Conservation (phyloP, 305 asterid genomes). For the Fraxinus platypoda region DNA sequence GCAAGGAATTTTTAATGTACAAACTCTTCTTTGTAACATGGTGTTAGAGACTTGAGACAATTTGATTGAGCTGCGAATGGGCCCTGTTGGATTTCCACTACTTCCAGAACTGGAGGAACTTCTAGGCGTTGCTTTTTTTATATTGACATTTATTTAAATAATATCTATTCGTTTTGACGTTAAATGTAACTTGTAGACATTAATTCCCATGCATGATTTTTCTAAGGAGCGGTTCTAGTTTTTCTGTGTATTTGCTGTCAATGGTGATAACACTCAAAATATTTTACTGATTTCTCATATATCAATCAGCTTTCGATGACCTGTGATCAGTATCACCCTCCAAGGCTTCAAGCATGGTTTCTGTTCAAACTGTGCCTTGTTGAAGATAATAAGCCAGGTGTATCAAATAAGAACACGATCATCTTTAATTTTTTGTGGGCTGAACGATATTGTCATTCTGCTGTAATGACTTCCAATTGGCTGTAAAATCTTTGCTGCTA, state of each 20-base stretch:
- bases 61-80: slow-evolving; percentile 43
- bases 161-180: slow-evolving; percentile 15
- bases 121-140: slow-evolving; percentile 4
- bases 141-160: slow-evolving; percentile 9
- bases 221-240: background rate
- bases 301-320: slow-evolving; percentile 61
- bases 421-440: background rate
- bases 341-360: slow-evolving; percentile 39
- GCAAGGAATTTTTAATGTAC: slow-evolving; percentile 37
- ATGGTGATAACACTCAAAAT: slow-evolving; percentile 16
- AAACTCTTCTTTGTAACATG: slow-evolving; percentile 30
- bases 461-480: slow-evolving; percentile 1
- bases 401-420: slow-evolving; percentile 13
- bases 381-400: slow-evolving; percentile 16
- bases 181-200: slow-evolving; percentile 7
- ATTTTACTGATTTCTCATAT: slow-evolving; percentile 33
- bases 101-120: slow-evolving; percentile 26
- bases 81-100: slow-evolving; percentile 15
- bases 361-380: slow-evolving; percentile 28
- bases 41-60: slow-evolving; percentile 34
- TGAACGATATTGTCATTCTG: background rate
- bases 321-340: slow-evolving; percentile 44
- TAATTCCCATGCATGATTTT: slow-evolving; percentile 3
- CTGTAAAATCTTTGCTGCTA: background rate
- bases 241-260: slow-evolving; percentile 11